These are phyloP conservation scores for Cercis canadensis DNA, from an alignment of 306 rosid genomes.

Conservation along the genomic window DNA sequence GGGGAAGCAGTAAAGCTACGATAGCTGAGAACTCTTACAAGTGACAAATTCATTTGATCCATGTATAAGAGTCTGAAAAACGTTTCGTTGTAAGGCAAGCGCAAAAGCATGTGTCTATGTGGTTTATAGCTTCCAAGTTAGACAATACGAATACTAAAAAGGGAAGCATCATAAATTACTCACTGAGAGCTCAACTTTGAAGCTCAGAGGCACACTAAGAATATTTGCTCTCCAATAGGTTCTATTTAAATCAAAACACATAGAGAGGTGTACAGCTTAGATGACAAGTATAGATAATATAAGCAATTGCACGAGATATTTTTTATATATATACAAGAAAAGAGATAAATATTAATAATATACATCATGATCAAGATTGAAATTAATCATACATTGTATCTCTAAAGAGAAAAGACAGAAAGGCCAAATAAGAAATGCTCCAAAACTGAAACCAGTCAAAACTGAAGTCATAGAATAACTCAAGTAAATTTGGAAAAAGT, in stretches of 20 bases:
- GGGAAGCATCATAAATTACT: background rate
- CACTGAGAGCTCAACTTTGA: too few relatives aligned
- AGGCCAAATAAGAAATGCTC: background rate
- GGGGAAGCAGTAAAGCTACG: background rate
- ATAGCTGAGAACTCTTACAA: background rate
- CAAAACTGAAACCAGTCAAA: slow-evolving; percentile 17
- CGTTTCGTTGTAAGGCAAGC: slow-evolving; percentile 26
- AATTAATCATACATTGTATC: background rate
- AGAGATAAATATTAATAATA: too few relatives aligned
- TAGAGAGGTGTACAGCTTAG: background rate
- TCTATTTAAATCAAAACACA: background rate
- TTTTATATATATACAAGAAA: too few relatives aligned
- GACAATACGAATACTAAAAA: slow-evolving; percentile 1
- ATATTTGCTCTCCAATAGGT: too few relatives aligned
- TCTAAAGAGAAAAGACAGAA: background rate
- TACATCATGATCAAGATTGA: too few relatives aligned
- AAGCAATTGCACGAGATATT: too few relatives aligned
- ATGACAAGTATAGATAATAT: too few relatives aligned
- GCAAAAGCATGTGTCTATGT: background rate
- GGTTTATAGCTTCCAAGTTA: slow-evolving; percentile 4
- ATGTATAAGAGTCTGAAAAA: background rate
- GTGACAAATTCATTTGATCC: too few relatives aligned
- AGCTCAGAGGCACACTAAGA: too few relatives aligned
- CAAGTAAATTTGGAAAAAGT: slow-evolving; percentile 16
- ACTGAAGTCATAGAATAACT: background rate